A percentile compares a stretch with the other conserved stretches of the same genome.
These are phyloP conservation scores for Lactarius akahatsu DNA, from an alignment of 768 basidiomycete genomes.

Conservation along the genomic window DNA sequence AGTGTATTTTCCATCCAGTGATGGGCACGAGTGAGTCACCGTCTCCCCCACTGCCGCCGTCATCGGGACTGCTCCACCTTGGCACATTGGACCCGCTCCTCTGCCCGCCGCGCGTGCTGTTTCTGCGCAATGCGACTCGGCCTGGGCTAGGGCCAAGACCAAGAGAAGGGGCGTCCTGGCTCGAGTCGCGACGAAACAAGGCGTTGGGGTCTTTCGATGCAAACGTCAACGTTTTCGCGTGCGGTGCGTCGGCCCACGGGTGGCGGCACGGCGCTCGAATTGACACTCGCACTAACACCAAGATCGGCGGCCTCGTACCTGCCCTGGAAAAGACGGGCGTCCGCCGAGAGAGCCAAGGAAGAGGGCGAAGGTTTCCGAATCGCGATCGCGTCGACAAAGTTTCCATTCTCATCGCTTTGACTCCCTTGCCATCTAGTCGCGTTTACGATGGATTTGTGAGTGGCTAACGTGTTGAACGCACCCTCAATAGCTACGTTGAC, in stretches of 20 bases:
- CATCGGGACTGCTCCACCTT: constrained; percentile 20
- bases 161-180: constrained; percentile 50
- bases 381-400: constrained; percentile 55
- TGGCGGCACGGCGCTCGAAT: constrained; percentile 24
- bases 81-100: constrained; percentile 23
- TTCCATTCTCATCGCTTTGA: no score
- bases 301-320: constrained; percentile 1
- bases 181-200: constrained; percentile 47
- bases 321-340: background rate
- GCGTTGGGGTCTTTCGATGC: constrained; percentile 39
- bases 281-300: background rate
- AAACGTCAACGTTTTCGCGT: constrained; percentile 60
- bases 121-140: constrained; percentile 54
- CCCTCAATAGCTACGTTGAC: background rate
- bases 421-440: background rate
- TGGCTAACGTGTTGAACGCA: background rate
- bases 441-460: background rate
- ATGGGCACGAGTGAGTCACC: constrained; percentile 42
- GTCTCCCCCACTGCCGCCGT: constrained; percentile 17
- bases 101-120: constrained; percentile 39
- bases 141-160: constrained; percentile 34
- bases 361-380: constrained; percentile 13
- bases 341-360: background rate
- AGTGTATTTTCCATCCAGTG: no score
- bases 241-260: constrained; percentile 59